Evolutionary conservation across 1,284 basidiomycete species (phyloP).

Genomic region (Somion occarium): DNA sequence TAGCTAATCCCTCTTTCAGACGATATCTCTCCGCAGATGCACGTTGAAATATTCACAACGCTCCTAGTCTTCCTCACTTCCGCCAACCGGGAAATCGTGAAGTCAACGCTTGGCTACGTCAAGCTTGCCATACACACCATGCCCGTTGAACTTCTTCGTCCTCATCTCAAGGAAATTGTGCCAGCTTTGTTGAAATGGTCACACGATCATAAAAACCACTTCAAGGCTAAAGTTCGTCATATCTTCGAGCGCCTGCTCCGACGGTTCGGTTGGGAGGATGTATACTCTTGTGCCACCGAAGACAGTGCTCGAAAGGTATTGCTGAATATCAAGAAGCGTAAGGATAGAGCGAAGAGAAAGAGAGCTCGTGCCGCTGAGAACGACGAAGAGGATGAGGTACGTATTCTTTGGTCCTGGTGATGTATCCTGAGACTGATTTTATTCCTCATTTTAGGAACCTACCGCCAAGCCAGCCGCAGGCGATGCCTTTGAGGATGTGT

Average conservation of each 20-base stretch:
- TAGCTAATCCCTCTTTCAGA: slow-evolving; percentile 40
- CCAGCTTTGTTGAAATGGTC: slow-evolving; percentile 89
- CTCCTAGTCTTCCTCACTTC: slow-evolving; percentile 88
- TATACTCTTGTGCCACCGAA: slow-evolving; percentile 58
- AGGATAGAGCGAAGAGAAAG: slow-evolving; percentile 81
- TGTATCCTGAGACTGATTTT: slow-evolving; percentile 7
- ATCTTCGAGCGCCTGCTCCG: slow-evolving; percentile 96
- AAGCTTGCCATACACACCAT: slow-evolving; percentile 92
- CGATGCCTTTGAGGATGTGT: slow-evolving; percentile 92
- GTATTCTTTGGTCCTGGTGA: slow-evolving; percentile 9
- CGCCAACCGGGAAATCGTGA: slow-evolving; percentile 96
- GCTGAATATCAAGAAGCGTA: slow-evolving; percentile 88
- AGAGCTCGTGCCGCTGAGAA: slow-evolving; percentile 49
- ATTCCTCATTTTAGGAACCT: slow-evolving; percentile 30
- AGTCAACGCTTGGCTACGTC: slow-evolving; percentile 91
- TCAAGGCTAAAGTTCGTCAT: slow-evolving; percentile 95
- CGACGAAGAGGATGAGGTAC: slow-evolving; percentile 47
- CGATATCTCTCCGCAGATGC: slow-evolving; percentile 69
- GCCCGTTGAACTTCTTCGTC: slow-evolving; percentile 63
- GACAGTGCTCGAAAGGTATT: slow-evolving; percentile 70
- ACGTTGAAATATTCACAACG: slow-evolving; percentile 84
- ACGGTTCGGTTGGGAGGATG: slow-evolving; percentile 84
- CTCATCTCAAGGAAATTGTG: slow-evolving; percentile 76
- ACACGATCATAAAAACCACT: slow-evolving; percentile 98
- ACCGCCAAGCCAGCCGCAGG: slow-evolving; percentile 53